Conservation (phyloP, 345 rosid genomes). For the Eucalyptus viminalis region DNA sequence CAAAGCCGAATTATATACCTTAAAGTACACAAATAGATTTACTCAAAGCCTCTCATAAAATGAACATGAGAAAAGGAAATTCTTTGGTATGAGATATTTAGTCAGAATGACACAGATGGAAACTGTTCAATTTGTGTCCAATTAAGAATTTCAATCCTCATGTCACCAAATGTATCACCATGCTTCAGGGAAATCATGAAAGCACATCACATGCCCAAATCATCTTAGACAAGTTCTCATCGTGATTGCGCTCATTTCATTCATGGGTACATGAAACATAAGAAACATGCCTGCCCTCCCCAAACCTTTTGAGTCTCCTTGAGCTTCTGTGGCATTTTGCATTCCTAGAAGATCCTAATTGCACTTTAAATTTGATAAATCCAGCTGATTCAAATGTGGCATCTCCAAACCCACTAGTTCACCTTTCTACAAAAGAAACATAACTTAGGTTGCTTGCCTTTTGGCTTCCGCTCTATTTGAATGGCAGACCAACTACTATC, state of each 20-base stretch:
- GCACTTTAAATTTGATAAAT: background rate
- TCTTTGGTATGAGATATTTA: background rate
- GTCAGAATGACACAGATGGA: background rate
- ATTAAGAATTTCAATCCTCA: background rate
- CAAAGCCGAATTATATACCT: background rate
- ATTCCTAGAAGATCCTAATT: background rate
- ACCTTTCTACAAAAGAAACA: background rate
- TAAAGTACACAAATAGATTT: background rate
- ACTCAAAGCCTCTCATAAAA: background rate
- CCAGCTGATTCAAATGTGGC: background rate
- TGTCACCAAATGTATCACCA: background rate
- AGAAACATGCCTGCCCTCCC: background rate
- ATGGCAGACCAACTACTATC: background rate
- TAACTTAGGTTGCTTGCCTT: background rate
- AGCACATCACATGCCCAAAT: background rate
- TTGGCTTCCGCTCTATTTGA: background rate
- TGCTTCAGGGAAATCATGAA: background rate
- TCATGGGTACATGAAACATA: background rate
- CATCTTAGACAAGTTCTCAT: background rate
- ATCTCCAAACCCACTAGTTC: background rate
- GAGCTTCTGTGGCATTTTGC: background rate
- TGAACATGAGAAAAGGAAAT: background rate
- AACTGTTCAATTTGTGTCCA: background rate
- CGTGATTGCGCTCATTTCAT: background rate
- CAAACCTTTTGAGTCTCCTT: background rate